A percentile compares a stretch with the other conserved stretches of the same genome.
These are phyloP conservation scores for Camelina sativa DNA, from an alignment of 345 rosid genomes.

Conservation along the genomic window DNA sequence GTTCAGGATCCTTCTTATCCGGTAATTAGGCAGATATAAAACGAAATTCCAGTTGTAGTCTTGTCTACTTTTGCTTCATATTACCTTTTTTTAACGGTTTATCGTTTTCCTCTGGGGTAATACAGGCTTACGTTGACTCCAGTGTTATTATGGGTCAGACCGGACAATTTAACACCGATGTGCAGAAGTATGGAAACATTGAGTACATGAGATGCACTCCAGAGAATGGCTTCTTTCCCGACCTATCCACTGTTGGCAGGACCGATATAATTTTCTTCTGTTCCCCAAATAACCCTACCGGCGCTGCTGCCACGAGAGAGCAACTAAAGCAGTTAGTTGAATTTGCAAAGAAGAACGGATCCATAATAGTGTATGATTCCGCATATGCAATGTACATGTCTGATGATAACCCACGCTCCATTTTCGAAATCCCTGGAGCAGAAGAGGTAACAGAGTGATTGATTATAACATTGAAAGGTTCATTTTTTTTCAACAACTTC, in stretches of 20 bases:
- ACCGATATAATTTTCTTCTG: constrained; percentile 95
- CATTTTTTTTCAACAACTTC: background rate
- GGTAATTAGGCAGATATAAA: constrained; percentile 51
- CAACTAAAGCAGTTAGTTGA: constrained; percentile 73
- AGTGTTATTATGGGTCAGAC: constrained; percentile 98
- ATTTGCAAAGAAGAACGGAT: constrained; percentile 90
- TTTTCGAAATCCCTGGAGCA: constrained; percentile 98
- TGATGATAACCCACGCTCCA: constrained; percentile 81
- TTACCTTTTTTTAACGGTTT: background rate
- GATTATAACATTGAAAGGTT: background rate
- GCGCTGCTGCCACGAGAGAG: constrained; percentile 89
- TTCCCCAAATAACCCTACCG: constrained; percentile 97
- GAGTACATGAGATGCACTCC: constrained; percentile 96
- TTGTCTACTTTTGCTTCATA: constrained; percentile 17
- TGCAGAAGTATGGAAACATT: constrained; percentile 68
- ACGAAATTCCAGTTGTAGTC: constrained; percentile 13
- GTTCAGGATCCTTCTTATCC: constrained; percentile 99
- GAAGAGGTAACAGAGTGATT: constrained; percentile 63
- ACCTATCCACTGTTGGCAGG: constrained; percentile 67
- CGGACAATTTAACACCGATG: constrained; percentile 67
- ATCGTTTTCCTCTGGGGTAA: background rate
- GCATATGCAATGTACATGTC: constrained; percentile 93
- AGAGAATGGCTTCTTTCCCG: constrained; percentile 96
- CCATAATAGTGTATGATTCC: constrained; percentile 90
- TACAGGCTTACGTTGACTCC: constrained; percentile 96